Percentiles rank a stretch among this genome's conserved stretches.
Evolutionary conservation across 2,329 filamentous ascomycete genomes (phyloP).

Genomic region (Diaporthe capsici): DNA sequence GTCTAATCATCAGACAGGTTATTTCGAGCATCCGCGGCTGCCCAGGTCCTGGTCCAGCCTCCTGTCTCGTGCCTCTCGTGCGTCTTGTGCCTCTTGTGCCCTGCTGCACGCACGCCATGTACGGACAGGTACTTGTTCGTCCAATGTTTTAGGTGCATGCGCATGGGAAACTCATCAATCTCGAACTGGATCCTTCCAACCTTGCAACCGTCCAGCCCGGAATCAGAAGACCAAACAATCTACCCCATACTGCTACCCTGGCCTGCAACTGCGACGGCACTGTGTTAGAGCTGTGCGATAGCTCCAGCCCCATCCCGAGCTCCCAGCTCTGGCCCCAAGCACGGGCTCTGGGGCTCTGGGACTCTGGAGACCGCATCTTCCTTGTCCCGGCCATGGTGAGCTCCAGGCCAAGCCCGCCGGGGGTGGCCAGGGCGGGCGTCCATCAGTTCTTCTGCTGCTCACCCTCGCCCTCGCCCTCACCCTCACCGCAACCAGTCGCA

Average conservation of each 20-base stretch:
- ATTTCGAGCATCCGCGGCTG: constrained; percentile 25
- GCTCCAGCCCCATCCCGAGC: constrained; percentile 24
- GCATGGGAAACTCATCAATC: constrained; percentile 30
- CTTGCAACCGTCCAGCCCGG: constrained; percentile 15
- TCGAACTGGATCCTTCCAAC: constrained; percentile 31
- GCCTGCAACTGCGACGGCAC: constrained; percentile 14
- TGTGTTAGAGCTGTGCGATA: constrained; percentile 4
- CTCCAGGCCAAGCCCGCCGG: constrained; percentile 22
- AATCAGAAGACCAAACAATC: constrained; percentile 20
- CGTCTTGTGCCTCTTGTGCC: background rate
- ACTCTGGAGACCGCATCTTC: background rate
- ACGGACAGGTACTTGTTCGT: constrained; percentile 21
- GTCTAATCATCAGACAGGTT: constrained; percentile 26
- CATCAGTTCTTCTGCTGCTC: background rate
- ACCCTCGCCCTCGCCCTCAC: background rate
- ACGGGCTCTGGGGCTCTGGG: background rate
- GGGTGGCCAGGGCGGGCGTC: background rate
- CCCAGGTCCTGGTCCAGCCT: constrained; percentile 14
- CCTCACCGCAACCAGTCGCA: constrained; percentile 35
- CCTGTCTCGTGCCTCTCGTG: background rate
- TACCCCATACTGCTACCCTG: constrained; percentile 29
- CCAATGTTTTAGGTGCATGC: constrained; percentile 15
- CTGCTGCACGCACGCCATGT: background rate
- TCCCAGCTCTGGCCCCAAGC: constrained; percentile 17
- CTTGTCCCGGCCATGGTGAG: constrained; percentile 22